phyloP scores from a whole-genome alignment of 257 asterid genomes.

The Perilla frutescens region DNA sequence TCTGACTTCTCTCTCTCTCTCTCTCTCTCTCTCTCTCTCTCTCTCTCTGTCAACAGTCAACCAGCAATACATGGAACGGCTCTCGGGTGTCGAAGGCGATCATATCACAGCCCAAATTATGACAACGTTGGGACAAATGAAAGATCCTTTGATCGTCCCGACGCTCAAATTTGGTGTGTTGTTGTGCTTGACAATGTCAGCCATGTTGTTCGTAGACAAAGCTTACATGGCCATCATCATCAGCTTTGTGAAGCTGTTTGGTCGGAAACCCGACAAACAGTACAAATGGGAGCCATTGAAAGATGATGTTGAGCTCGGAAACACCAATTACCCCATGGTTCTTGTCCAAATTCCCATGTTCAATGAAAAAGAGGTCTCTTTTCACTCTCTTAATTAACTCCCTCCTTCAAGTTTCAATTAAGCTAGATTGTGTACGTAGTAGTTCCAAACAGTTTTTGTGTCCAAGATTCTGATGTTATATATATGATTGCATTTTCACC shows the following conservation, averaged over 20 bases:
- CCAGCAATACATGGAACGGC: too few species aligned
- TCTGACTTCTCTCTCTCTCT: too few species aligned
- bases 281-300: conserved; percentile 79
- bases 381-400: too few species aligned
- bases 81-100: too few species aligned
- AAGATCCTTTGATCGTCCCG: conserved; percentile 79
- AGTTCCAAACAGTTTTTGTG: background rate
- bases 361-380: conserved; percentile 79
- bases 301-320: conserved; percentile 83
- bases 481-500: background rate
- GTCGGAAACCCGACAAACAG: conserved; percentile 66
- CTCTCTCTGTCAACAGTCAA: too few species aligned
- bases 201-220: conserved; percentile 78
- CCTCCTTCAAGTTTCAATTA: too few species aligned
- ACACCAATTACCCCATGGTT: conserved; percentile 69
- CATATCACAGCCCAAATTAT: too few species aligned
- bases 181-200: conserved; percentile 74
- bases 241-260: conserved; percentile 57
- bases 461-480: too few species aligned
- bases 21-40: too few species aligned
- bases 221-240: conserved; percentile 81
- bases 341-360: conserved; percentile 96
- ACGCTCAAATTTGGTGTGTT: conserved; percentile 52
- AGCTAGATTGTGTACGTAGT: background rate
- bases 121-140: conserved; percentile 26